Base-by-base conservation (phyloP, 148 eudicot genomes). In the Cornus florida region DNA sequence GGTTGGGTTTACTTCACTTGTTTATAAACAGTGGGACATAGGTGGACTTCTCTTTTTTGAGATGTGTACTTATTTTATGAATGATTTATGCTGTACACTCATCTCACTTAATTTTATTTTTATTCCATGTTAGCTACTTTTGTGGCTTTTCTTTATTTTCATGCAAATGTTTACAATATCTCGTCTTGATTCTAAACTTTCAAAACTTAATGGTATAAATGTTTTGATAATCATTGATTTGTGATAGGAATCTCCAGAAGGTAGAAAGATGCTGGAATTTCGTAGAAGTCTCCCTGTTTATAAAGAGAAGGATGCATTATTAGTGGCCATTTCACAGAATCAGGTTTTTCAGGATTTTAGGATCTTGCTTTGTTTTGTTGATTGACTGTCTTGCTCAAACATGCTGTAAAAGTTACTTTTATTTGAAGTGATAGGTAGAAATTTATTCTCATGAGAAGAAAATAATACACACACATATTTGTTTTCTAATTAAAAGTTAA, bases 231-330 rank as follows among this genome's bases (percentile, higher is more conserved):
- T 50, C 23, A 20, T 73, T 65, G 46, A 28, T 82, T 74, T 71
- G 11, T 74, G 73, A 78, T 84, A 96, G 99, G 92, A 90, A 71
- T 93, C 95, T 81, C 78, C 87, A 79, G 98, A 90, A 81, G 99
- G 99, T 33, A 84, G 82, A 84, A 87, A 84, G 87, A 92, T 92
- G 84, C 75, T 88, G 87, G 90, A 92, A 69, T 96, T 93, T 72
- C 98, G 99, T 41, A 87, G 79, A 79, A 86, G 90, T 82, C 98
- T 96, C 70, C 99, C 99, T 75, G 97, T 95, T 62, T 96, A 87
- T 81, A 93, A 94, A 80, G 94, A 96, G 79, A 92, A 91, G 79
- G 93, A 91, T 84, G 85, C 92, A 73, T 86, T 96, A 78, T 73
- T 96, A 84, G 81, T 81, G 85, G 88, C 95, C 71, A 94, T 96